Evolutionary conservation across 768 basidiomycete genomes (phyloP), one percentile per base, ranked within the genome.

Genomic region (Hydnomerulius pinastri): DNA sequence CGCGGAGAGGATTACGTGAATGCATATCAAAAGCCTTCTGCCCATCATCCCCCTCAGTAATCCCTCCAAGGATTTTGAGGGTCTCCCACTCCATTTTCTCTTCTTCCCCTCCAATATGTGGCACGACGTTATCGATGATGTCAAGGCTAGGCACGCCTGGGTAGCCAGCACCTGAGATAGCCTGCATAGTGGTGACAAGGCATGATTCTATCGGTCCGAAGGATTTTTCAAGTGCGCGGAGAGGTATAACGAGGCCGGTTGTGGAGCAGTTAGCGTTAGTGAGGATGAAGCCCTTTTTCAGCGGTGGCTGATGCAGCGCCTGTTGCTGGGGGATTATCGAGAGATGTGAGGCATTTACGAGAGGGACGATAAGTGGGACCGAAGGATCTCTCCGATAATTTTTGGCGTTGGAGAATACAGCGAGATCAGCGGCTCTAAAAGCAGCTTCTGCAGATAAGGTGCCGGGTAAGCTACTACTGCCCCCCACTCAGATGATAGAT

Each of bases 21-120:
- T 93, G 93, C 81, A 92, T 86, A 65, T 97, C 95, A 68, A 97
- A 98, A 10, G 79, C 62, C 50, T 78, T 80, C 5, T 66, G 56
- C 2, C 78, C 80, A 27, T 77, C 72, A 48, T 85, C 83, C 42
- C 76, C 76, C 21, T 80, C 73, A 3, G 74, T 61, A 49, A 98
- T 60, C 3, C 87, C 92, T 20, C 97, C 96, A 18, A 99, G 83
- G 62, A 99, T 99, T 76, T 98, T 99, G 60, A 90, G 80, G 6
- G 92, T 87, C 73, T 99, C 97, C 97, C 97, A 99, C 68, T 99
- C 96, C 57, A 98, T 93, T 68, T 98, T 99, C 66, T 98, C 97
- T 61, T 93, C 90, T 64, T 98, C 96, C 42, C 95, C 92, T 15
- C 81, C 71, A 68, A 99, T 98, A 71, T 90, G 86, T 4, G 97